phyloP scores from a whole-genome alignment of 495 filamentous ascomycete species.

The Aspergillus wentii region DNA sequence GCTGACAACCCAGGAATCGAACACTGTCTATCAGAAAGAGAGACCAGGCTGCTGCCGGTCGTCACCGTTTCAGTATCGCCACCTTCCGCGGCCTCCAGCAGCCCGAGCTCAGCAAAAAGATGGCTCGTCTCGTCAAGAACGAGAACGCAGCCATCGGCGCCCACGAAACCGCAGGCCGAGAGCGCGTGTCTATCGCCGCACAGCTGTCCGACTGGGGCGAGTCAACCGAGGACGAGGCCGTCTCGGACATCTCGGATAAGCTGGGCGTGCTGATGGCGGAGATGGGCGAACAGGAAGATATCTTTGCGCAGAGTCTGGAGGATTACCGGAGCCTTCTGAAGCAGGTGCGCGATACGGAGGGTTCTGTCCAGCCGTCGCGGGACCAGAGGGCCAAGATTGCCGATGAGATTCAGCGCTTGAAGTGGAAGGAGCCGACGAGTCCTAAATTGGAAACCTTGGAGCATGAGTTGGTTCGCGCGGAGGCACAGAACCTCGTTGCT shows the following conservation, averaged over 20 bases:
- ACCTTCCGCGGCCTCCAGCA: constrained; percentile 78
- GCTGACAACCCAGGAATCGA: constrained; percentile 46
- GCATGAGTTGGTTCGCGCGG: constrained; percentile 91
- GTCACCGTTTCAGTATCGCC: constrained; percentile 69
- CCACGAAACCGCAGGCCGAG: constrained; percentile 75
- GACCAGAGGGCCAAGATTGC: constrained; percentile 78
- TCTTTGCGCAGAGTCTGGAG: constrained; percentile 80
- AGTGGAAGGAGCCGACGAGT: constrained; percentile 80
- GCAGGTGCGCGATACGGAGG: constrained; percentile 87
- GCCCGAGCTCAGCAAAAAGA: constrained; percentile 76
- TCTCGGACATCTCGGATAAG: constrained; percentile 90
- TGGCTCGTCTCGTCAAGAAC: constrained; percentile 87
- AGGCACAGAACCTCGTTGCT: constrained; percentile 92
- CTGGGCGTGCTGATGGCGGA: constrained; percentile 86
- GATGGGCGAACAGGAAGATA: constrained; percentile 87
- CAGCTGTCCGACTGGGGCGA: constrained; percentile 98
- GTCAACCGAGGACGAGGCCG: constrained; percentile 73
- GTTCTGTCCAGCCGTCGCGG: constrained; percentile 83
- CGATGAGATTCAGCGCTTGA: constrained; percentile 86
- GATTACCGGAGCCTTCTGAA: constrained; percentile 77
- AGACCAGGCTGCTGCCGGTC: constrained; percentile 29
- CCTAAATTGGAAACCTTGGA: constrained; percentile 74
- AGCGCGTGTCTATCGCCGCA: constrained; percentile 74
- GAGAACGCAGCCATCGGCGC: constrained; percentile 79
- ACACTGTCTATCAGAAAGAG: constrained; percentile 54